A percentile compares a stretch with the other conserved stretches of the same genome.
Evolutionary conservation across 441 rosid genomes (phyloP).

Genomic region (Corymbia citriodora): DNA sequence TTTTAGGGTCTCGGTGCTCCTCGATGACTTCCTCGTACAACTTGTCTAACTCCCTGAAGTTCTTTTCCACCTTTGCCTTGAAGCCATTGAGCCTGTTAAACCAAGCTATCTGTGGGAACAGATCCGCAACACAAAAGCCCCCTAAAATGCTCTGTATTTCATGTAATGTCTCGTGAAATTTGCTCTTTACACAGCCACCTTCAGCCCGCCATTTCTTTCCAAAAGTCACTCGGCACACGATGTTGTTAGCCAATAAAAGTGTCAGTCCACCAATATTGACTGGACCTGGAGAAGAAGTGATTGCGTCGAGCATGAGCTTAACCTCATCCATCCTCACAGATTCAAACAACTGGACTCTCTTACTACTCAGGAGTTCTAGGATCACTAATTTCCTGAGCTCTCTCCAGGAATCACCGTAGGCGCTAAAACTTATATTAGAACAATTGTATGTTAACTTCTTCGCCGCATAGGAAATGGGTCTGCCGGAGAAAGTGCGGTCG

Average conservation of each 20-base stretch:
- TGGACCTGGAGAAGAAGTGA: neutral
- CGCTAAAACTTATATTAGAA: conserved; percentile 1
- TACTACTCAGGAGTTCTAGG: neutral
- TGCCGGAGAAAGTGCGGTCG: neutral
- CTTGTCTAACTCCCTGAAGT: neutral
- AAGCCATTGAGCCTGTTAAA: neutral
- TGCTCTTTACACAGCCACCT: neutral
- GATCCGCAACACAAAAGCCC: conserved; percentile 1
- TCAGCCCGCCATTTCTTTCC: neutral
- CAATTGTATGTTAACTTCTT: neutral
- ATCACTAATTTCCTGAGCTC: conserved; percentile 6
- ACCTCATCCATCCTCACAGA: neutral
- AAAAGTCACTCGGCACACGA: neutral
- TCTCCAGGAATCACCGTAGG: neutral
- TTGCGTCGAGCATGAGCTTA: neutral
- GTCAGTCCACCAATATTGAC: neutral
- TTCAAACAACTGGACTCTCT: neutral
- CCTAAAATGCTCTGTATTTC: neutral
- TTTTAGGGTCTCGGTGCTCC: neutral
- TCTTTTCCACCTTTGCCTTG: neutral
- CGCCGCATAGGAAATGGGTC: neutral
- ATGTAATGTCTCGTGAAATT: neutral
- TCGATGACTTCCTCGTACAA: neutral
- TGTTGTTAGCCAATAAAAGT: neutral
- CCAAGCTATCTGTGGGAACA: neutral